Evolutionary conservation across 148 eudicot species (phyloP).

Genomic region (Vaccinium vitisidaea): DNA sequence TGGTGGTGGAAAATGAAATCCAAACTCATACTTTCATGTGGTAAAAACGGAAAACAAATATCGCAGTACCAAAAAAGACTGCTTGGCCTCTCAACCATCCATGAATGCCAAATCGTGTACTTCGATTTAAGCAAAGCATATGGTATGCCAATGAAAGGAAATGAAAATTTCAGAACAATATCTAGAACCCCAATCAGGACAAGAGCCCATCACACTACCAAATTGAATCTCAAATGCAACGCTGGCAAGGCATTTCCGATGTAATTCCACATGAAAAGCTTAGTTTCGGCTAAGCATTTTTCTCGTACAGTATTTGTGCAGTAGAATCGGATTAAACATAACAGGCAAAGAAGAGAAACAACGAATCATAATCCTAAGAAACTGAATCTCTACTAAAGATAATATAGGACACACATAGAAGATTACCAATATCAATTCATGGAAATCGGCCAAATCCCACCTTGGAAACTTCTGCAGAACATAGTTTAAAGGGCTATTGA

Average conservation of each 20-base stretch:
- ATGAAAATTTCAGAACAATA: background rate
- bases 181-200: background rate
- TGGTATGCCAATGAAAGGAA: background rate
- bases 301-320: background rate
- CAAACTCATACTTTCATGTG: no score
- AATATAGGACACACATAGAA: background rate
- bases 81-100: background rate
- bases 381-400: background rate
- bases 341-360: background rate
- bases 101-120: background rate
- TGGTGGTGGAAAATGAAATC: no score
- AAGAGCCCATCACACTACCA: background rate
- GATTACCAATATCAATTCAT: background rate
- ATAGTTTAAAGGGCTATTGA: background rate
- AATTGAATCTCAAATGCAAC: background rate
- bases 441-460: background rate
- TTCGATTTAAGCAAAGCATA: background rate
- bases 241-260: background rate
- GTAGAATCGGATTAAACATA: background rate
- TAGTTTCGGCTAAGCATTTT: background rate
- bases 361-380: background rate
- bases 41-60: background rate
- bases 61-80: background rate
- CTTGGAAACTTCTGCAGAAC: constrained; percentile 5
- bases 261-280: background rate